A percentile compares a stretch with the other conserved stretches of the same genome.
Evolutionary conservation across 345 rosid genomes (phyloP).

Genomic region (Schrenkiella parvula): DNA sequence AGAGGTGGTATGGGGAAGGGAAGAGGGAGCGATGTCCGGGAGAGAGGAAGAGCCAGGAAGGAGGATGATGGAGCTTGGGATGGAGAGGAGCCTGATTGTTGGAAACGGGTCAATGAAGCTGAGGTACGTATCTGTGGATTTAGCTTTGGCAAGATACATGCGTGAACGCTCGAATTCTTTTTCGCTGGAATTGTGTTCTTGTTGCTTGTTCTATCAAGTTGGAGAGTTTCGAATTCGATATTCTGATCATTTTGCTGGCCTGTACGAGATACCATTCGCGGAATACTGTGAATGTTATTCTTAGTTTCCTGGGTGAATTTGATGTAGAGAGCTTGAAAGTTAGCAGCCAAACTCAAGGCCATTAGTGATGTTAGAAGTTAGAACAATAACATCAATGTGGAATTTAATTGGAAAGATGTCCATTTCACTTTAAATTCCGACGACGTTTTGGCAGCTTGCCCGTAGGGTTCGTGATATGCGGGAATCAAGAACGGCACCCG

Average conservation of each 20-base stretch:
- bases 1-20: constrained; percentile 31
- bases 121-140: constrained; percentile 47
- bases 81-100: constrained; percentile 86
- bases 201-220: background rate
- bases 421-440: background rate
- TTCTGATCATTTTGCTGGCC: no score
- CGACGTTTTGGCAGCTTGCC: constrained; percentile 57
- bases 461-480: constrained; percentile 96
- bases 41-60: constrained; percentile 37
- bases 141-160: background rate
- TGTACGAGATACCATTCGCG: background rate
- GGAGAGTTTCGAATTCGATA: background rate
- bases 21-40: constrained; percentile 32
- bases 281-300: background rate
- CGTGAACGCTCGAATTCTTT: background rate
- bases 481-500: constrained; percentile 79
- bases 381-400: background rate
- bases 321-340: background rate
- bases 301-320: background rate
- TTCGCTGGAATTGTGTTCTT: background rate
- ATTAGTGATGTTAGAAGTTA: constrained; percentile 2
- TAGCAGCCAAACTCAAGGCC: background rate
- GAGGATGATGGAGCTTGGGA: constrained; percentile 80
- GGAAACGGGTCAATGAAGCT: constrained; percentile 90
- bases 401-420: background rate